A percentile compares a stretch with the other conserved stretches of the same genome.
Evolutionary conservation across 2,329 filamentous ascomycete species (phyloP).

Genomic region (Colletotrichum sp.): DNA sequence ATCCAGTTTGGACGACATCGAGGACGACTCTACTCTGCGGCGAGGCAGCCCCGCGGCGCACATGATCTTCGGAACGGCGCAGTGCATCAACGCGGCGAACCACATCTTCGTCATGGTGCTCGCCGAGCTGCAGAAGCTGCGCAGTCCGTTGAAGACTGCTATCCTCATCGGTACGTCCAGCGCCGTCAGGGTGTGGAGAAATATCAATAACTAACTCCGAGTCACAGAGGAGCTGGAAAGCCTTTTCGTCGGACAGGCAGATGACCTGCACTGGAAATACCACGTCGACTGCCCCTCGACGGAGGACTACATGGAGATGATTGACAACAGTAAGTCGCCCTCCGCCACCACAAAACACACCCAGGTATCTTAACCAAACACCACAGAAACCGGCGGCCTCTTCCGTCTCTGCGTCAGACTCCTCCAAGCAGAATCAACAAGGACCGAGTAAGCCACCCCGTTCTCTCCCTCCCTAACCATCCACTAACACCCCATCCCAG

Average conservation of each 20-base stretch:
- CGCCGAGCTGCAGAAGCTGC: slow-evolving; percentile 44
- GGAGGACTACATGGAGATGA: slow-evolving; percentile 91
- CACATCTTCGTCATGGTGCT: slow-evolving; percentile 85
- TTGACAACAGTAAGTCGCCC: neutral
- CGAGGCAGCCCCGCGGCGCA: slow-evolving; percentile 83
- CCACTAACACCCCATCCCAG: neutral
- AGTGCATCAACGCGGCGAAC: slow-evolving; percentile 90
- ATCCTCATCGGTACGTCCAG: neutral
- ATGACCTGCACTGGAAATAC: slow-evolving; percentile 90
- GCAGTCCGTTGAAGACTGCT: neutral
- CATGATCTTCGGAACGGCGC: slow-evolving; percentile 81
- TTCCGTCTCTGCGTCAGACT: slow-evolving; percentile 10
- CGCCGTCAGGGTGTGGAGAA: accelerated
- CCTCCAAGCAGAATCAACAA: neutral
- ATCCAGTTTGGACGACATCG: slow-evolving; percentile 73
- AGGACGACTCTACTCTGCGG: slow-evolving; percentile 78
- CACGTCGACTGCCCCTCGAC: slow-evolving; percentile 82
- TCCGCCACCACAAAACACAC: neutral
- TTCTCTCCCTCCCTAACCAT: too few relatives aligned
- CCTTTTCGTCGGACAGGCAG: slow-evolving; percentile 84
- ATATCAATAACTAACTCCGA: neutral
- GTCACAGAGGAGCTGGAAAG: slow-evolving; percentile 50
- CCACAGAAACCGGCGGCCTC: slow-evolving; percentile 24
- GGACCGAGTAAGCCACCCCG: neutral
- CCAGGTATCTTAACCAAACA: too few relatives aligned